Base-by-base conservation (phyloP, 768 basidiomycete genomes). In the Termitomyces sp. region DNA sequence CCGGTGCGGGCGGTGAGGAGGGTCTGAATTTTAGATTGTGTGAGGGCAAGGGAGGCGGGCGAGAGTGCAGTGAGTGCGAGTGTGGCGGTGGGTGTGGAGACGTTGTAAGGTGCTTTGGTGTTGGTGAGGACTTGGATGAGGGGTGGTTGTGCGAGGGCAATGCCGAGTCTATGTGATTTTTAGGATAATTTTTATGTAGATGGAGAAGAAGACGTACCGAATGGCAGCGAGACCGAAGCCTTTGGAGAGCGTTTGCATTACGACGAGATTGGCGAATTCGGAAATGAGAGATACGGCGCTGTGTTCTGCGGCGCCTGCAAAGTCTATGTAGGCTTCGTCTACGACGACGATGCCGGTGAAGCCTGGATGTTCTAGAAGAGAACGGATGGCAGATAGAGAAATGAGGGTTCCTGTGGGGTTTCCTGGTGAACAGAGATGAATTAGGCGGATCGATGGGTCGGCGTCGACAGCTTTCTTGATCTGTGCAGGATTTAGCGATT, bases 311-410 rank as follows among this genome's bases (percentile, higher is more conserved):
- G 50, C 27, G 18, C 79, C 80, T 0, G 90, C 84, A 66, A 98
- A 99, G 71, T 99, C 97, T 68, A 98, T 90, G 73, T 99, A 98
- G 0, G 97, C 97, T 71, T 99, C 97, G 67, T 99, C 97, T 5
- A 98, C 87, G 30, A 96, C 81, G 39, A 98, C 87, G 60, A 99
- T 85, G 8, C 97, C 97, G 64, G 87, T 92, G 82, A 91, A 98
- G 0, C 79, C 77, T 9, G 85, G 80, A 71, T 91, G 91, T 32
- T 94, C 87, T 26, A 96, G 76, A 16, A 98, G 72, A 10, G 80
- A 66, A 1, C 84, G 81, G 58, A 98, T 77, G 13, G 87, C 80
- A 10, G 79, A 66, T 26, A 95, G 82, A 0, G 93, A 82, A 53
- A 98, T 85, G 27, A 88, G 72, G 0, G 95, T 98, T 9, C 95